These are phyloP conservation scores for Tieghemiomyces parasiticus DNA, from an alignment of 192 early-diverging fungal genomes.

Conservation along the genomic window DNA sequence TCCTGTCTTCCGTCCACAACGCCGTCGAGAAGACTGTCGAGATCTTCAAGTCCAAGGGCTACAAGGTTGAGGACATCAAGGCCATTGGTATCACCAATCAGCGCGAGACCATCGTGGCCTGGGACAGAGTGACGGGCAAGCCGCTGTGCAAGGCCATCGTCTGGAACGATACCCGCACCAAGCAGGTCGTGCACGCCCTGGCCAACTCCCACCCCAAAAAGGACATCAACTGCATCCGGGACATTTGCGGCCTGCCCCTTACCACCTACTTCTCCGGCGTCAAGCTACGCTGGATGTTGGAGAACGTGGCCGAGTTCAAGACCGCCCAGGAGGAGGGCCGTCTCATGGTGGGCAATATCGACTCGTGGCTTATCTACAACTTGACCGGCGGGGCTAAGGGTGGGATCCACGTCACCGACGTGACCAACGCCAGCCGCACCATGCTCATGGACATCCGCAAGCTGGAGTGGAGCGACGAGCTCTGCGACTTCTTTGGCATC, in stretches of 20 bases:
- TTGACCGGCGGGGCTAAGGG: constrained; percentile 60
- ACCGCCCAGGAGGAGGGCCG: constrained; percentile 54
- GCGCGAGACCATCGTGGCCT: constrained; percentile 83
- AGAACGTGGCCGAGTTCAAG: constrained; percentile 58
- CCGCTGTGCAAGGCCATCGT: constrained; percentile 78
- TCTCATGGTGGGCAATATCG: constrained; percentile 77
- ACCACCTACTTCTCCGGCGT: constrained; percentile 87
- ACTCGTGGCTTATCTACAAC: constrained; percentile 91
- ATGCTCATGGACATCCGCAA: constrained; percentile 85
- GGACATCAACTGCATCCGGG: constrained; percentile 23
- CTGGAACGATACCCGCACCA: constrained; percentile 81
- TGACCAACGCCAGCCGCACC: constrained; percentile 87
- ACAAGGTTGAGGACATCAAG: constrained; percentile 34
- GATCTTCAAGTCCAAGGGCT: constrained; percentile 45
- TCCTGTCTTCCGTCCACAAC: constrained; percentile 45
- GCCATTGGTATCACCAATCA: constrained; percentile 89
- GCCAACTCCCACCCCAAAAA: constrained; percentile 36
- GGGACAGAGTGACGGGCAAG: constrained; percentile 67
- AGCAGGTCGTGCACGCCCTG: constrained; percentile 48
- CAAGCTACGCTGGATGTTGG: constrained; percentile 85
- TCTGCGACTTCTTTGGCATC: constrained; percentile 64
- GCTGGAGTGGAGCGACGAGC: constrained; percentile 64
- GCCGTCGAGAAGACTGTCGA: constrained; percentile 52
- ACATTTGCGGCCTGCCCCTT: constrained; percentile 71
- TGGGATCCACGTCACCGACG: constrained; percentile 72